Evolutionary conservation across 495 filamentous ascomycete species (phyloP), one percentile per base, ranked within the genome.

Genomic region (Neurospora intermedia): DNA sequence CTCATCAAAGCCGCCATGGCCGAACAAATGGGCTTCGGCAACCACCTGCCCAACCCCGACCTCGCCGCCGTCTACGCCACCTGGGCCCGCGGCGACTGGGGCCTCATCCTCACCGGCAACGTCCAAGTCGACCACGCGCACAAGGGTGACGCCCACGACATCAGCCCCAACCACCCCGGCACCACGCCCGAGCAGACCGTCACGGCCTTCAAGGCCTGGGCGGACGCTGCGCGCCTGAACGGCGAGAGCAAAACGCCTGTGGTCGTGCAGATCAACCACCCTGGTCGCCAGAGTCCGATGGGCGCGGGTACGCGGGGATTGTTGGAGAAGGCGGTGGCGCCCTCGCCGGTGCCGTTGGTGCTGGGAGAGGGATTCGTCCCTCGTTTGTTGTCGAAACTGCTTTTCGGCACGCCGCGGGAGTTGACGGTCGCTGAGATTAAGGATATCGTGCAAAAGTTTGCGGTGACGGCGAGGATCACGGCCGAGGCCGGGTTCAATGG

Each of bases 401-500:
- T 90, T 13, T 89, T 89, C 39, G 83, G 84, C 0, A 83, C 84
- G 8, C 89, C 89, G 11, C 70, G 89, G 86, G 81, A 80, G 2
- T 74, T 93, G 77, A 87, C 82, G 0, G 78, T 81, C 35, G 79
- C 80, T 2, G 89, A 93, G 48, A 91, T 93, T 69, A 73, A 81
- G 54, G 76, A 80, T 0, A 85, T 82, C 15, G 84, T 91, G 18
- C 73, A 76, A 0, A 84, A 86, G 71, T 92, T 89, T 70, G 89
- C 82, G 4, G 78, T 84, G 20, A 89, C 89, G 4, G 88, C 91
- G 1, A 79, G 84, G 69, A 88, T 89, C 66, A 86, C 87, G 1
- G 83, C 92, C 11, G 83, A 83, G 6, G 92, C 91, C 0, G 92
- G 91, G n/a, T 94, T 93, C 70, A 90, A 92, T 74, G 91, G 90